phyloP scores from a whole-genome alignment of 768 basidiomycete genomes.

The Naganishia randhawae region DNA sequence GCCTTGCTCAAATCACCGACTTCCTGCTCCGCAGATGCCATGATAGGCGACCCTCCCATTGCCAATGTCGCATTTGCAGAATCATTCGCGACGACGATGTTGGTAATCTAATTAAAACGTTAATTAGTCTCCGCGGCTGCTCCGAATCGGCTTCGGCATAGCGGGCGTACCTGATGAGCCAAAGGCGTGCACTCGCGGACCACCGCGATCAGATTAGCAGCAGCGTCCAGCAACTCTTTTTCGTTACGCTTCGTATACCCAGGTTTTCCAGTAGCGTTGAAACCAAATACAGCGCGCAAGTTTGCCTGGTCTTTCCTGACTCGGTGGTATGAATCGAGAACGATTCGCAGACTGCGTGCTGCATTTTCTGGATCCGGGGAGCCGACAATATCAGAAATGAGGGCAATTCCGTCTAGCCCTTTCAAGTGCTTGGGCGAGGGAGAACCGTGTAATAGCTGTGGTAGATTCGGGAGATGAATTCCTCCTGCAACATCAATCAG shows the following conservation, averaged over 20 bases:
- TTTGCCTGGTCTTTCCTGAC: slow-evolving; percentile 47
- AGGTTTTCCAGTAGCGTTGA: neutral
- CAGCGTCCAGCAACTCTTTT: slow-evolving; percentile 47
- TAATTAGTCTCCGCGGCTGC: neutral
- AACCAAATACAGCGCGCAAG: slow-evolving; percentile 13
- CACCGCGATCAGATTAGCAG: slow-evolving; percentile 56
- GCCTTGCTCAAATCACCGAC: slow-evolving; percentile 71
- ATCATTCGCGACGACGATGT: slow-evolving; percentile 81
- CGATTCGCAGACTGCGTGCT: slow-evolving; percentile 48
- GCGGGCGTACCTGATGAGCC: slow-evolving; percentile 62
- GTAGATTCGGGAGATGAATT: slow-evolving; percentile 72
- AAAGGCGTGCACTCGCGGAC: slow-evolving; percentile 63
- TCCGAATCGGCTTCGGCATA: neutral
- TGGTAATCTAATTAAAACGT: slow-evolving; percentile 65
- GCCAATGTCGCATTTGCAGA: slow-evolving; percentile 86
- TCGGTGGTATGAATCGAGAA: slow-evolving; percentile 40
- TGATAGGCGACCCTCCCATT: slow-evolving; percentile 83
- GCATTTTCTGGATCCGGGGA: slow-evolving; percentile 59
- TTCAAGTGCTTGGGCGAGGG: slow-evolving; percentile 59
- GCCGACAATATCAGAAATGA: slow-evolving; percentile 80
- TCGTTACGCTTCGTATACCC: neutral
- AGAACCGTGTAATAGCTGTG: slow-evolving; percentile 70
- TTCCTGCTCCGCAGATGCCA: slow-evolving; percentile 79
- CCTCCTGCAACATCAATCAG: slow-evolving; percentile 61
- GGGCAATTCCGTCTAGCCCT: slow-evolving; percentile 73